Conservation (phyloP, 225 moss, liverwort and hornwort species). For the Anthoceros angustus region DNA sequence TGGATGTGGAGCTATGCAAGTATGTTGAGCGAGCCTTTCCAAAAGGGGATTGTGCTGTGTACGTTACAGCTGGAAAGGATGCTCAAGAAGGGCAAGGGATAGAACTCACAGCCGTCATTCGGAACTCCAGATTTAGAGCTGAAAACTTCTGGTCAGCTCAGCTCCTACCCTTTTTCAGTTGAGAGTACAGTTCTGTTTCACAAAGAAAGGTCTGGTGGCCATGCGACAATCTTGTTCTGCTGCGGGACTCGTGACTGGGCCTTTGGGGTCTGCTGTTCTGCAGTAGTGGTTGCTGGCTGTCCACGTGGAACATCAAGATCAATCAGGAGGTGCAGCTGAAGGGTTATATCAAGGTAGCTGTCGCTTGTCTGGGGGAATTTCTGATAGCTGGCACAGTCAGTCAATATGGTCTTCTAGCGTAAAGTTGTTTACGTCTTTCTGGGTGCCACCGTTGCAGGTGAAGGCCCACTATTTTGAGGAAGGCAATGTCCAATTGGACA, state of each 20-base stretch:
- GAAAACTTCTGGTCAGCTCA: slow-evolving; percentile 61
- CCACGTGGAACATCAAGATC: slow-evolving; percentile 53
- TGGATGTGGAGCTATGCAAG: slow-evolving; percentile 70
- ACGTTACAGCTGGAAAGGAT: slow-evolving; percentile 70
- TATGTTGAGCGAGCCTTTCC: slow-evolving; percentile 87
- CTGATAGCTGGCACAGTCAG: neutral
- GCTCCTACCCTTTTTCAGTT: neutral
- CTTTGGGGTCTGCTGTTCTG: neutral
- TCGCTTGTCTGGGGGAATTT: neutral
- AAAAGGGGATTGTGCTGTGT: slow-evolving; percentile 75
- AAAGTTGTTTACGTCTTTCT: neutral
- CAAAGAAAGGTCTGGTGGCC: too few species aligned
- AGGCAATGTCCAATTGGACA: slow-evolving; percentile 92
- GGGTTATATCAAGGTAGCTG: slow-evolving; percentile 48
- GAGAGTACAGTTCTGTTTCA: too few species aligned
- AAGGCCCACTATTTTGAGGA: slow-evolving; percentile 98
- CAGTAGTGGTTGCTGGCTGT: slow-evolving; percentile 91
- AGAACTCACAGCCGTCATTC: slow-evolving; percentile 69
- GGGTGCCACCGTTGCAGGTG: slow-evolving; percentile 25
- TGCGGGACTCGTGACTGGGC: neutral
- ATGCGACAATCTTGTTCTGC: too few species aligned
- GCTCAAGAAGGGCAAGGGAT: slow-evolving; percentile 28
- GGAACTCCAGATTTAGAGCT: slow-evolving; percentile 72
- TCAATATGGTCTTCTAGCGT: neutral
- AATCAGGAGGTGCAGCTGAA: slow-evolving; percentile 31